Conservation (phyloP, 768 basidiomycete genomes). For the Gyrodon lividus region DNA sequence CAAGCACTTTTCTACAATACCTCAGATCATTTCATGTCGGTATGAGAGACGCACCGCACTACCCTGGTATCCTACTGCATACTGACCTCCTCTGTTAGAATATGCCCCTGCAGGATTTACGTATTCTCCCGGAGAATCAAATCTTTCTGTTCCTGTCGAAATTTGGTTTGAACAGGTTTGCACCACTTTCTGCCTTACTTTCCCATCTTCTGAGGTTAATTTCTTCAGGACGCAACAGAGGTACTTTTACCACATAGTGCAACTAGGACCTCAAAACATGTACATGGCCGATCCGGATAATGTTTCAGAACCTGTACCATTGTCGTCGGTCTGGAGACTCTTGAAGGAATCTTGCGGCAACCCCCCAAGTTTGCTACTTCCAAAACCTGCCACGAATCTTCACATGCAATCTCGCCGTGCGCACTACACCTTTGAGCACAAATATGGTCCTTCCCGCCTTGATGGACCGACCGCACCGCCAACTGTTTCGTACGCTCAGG, state of each 20-base stretch:
- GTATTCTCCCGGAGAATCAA: not conserved
- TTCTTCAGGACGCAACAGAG: not conserved
- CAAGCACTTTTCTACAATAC: too few species aligned
- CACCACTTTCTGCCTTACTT: not conserved
- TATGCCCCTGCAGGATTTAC: not conserved
- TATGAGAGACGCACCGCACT: too few species aligned
- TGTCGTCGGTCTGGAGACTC: not conserved
- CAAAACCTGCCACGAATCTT: not conserved
- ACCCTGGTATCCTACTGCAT: not conserved
- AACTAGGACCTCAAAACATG: not conserved
- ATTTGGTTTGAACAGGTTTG: slow-evolving; percentile 5
- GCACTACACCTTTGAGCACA: not conserved
- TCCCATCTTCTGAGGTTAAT: not conserved
- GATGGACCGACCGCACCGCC: not conserved
- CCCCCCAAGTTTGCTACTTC: not conserved
- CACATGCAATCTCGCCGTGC: not conserved
- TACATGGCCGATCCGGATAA: slow-evolving; percentile 2
- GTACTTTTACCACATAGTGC: slow-evolving; percentile 3
- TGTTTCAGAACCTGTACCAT: not conserved
- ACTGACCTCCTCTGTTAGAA: not conserved
- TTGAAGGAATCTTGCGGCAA: slow-evolving; percentile 5
- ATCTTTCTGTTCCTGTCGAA: not conserved
- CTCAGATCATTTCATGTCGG: too few species aligned
- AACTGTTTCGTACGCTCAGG: not conserved
- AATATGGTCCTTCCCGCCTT: not conserved